phyloP scores from a whole-genome alignment of 169 alveolate genomes.

The Plasmodium coatneyi region DNA sequence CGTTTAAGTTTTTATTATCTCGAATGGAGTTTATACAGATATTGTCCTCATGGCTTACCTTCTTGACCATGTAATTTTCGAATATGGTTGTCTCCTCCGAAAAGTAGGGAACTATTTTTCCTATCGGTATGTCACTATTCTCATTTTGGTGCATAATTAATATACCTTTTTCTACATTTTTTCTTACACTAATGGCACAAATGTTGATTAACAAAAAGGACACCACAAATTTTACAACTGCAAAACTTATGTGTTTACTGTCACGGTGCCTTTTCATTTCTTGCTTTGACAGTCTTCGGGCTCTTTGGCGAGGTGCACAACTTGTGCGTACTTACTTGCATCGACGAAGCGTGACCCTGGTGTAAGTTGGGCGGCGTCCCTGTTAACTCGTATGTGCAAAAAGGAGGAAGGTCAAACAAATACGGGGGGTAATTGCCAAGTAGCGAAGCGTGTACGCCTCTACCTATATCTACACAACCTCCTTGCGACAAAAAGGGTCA shows the following conservation, averaged over 20 bases:
- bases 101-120: slow-evolving; percentile 31
- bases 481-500: neutral
- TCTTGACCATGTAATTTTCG: slow-evolving; percentile 16
- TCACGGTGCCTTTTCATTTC: slow-evolving; percentile 14
- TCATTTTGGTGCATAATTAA: neutral
- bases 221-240: neutral
- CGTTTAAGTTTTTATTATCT: neutral
- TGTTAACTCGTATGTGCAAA: neutral
- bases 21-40: slow-evolving; percentile 15
- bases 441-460: neutral
- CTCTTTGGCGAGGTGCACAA: slow-evolving; percentile 5
- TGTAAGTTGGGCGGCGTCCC: neutral
- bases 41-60: slow-evolving; percentile 19
- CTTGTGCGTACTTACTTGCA: neutral
- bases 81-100: slow-evolving; percentile 12
- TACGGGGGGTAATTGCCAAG: neutral
- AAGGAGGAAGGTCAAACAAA: neutral
- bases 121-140: neutral
- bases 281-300: neutral
- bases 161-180: neutral
- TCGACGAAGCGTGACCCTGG: neutral
- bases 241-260: slow-evolving; percentile 4
- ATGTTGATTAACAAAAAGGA: slow-evolving; percentile 14
- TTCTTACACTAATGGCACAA: neutral
- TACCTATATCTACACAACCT: neutral